Conservation (phyloP, 1,284 basidiomycete species). For the Vanrija pseudolonga region DNA sequence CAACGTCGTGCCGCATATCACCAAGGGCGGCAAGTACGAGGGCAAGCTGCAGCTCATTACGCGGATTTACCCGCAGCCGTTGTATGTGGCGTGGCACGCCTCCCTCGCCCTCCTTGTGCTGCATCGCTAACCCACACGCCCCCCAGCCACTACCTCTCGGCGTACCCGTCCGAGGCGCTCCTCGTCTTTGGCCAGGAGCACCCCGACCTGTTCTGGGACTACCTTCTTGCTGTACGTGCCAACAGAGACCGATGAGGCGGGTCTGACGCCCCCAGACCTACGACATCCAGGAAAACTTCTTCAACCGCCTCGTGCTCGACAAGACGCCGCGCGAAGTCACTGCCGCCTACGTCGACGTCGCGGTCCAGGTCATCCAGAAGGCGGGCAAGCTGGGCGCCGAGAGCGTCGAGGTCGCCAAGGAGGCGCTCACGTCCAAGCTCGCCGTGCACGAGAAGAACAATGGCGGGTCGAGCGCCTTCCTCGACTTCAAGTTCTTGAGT, state of each 20-base stretch:
- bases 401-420: conserved; percentile 25
- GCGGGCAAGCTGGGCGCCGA: conserved; percentile 24
- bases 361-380: conserved; percentile 41
- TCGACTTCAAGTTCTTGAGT: conserved; percentile 13
- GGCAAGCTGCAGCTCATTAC: conserved; percentile 76
- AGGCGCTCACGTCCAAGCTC: conserved; percentile 35
- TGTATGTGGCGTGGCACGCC: conserved; percentile 36
- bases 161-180: conserved; percentile 73
- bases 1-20: conserved; percentile 48
- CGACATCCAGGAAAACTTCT: conserved; percentile 63
- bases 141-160: conserved; percentile 66
- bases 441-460: conserved; percentile 32
- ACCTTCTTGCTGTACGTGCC: conserved; percentile 61
- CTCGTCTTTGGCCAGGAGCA: conserved; percentile 68
- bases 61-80: conserved; percentile 69
- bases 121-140: conserved; percentile 1
- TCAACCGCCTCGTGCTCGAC: conserved; percentile 66
- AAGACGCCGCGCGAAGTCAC: conserved; percentile 51
- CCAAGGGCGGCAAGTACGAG: conserved; percentile 62
- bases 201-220: conserved; percentile 74
- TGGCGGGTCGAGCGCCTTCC: conserved; percentile 53
- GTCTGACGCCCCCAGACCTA: conserved; percentile 59
- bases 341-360: conserved; percentile 46
- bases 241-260: conserved; percentile 3
- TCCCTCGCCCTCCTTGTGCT: neutral